These are phyloP conservation scores for Didymella pomorum DNA, from an alignment of 2,329 filamentous ascomycete genomes.

Conservation along the genomic window DNA sequence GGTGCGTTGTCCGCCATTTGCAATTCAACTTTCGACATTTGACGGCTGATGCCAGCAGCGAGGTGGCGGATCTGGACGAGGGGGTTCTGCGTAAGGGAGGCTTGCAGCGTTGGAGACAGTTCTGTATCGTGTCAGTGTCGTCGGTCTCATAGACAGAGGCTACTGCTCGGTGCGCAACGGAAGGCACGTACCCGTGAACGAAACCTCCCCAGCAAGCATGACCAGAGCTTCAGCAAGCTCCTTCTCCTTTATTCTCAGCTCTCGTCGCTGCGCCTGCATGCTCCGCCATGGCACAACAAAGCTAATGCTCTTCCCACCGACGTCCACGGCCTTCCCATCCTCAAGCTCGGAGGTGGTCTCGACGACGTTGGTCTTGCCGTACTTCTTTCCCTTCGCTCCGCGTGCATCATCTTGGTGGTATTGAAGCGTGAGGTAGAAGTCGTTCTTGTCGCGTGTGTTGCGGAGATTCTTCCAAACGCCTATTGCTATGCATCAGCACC, in stretches of 20 bases:
- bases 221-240: conserved; percentile 47
- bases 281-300: conserved; percentile 49
- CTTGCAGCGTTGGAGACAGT: conserved; percentile 40
- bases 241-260: conserved; percentile 45
- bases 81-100: conserved; percentile 43
- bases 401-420: conserved; percentile 42
- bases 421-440: conserved; percentile 45
- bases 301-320: conserved; percentile 42
- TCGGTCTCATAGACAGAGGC: not conserved
- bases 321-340: conserved; percentile 31
- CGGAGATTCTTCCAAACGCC: conserved; percentile 47
- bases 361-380: conserved; percentile 24
- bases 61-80: conserved; percentile 48
- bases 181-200: conserved; percentile 38
- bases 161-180: not conserved
- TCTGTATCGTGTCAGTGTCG: conserved; percentile 26
- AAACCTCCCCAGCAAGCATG: conserved; percentile 45
- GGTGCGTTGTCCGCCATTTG: conserved; percentile 48
- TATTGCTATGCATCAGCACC: conserved; percentile 1
- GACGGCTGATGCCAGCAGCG: conserved; percentile 44
- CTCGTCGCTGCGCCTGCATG: conserved; percentile 46
- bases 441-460: conserved; percentile 41
- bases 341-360: conserved; percentile 32
- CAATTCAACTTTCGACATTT: conserved; percentile 46
- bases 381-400: conserved; percentile 27